Percentiles rank a stretch among this genome's conserved stretches.
phyloP scores from a whole-genome alignment of 495 filamentous ascomycete genomes.

The Aspergillus sclerotiicarbonarius region DNA sequence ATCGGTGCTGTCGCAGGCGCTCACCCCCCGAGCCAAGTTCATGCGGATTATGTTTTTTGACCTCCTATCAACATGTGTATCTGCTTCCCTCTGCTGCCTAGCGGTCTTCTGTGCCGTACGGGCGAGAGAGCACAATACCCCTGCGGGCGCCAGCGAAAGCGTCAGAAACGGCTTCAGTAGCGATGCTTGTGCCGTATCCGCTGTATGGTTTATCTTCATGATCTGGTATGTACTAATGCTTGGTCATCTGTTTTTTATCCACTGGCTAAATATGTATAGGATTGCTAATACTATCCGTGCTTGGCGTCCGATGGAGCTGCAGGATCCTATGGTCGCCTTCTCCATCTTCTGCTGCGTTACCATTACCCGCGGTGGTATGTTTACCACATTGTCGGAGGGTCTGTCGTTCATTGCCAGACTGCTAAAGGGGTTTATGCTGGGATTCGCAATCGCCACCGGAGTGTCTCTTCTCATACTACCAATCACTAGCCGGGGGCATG shows the following conservation, averaged over 20 bases:
- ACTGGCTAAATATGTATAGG: slow-evolving; percentile 20
- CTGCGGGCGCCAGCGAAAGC: slow-evolving; percentile 24
- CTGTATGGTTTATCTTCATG: slow-evolving; percentile 71
- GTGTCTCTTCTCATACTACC: slow-evolving; percentile 67
- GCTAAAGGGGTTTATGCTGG: slow-evolving; percentile 62
- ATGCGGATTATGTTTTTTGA: slow-evolving; percentile 69
- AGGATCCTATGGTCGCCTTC: slow-evolving; percentile 68
- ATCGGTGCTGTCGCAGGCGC: slow-evolving; percentile 58
- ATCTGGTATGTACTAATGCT: slow-evolving; percentile 57
- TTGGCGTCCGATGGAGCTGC: slow-evolving; percentile 58
- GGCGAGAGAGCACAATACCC: slow-evolving; percentile 59
- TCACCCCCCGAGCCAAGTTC: slow-evolving; percentile 73
- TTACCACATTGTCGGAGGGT: slow-evolving; percentile 50
- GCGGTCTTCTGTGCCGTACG: slow-evolving; percentile 62
- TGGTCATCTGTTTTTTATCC: neutral
- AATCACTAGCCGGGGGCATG: slow-evolving; percentile 55
- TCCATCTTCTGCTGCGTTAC: slow-evolving; percentile 64
- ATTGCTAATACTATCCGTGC: slow-evolving; percentile 50
- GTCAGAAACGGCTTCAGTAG: slow-evolving; percentile 28
- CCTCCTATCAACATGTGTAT: slow-evolving; percentile 55
- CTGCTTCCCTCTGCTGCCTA: slow-evolving; percentile 59
- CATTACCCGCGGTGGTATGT: slow-evolving; percentile 43
- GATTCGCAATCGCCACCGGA: slow-evolving; percentile 60
- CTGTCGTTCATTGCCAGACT: slow-evolving; percentile 53
- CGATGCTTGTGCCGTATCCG: slow-evolving; percentile 70